Percentiles rank a stretch among this genome's conserved stretches.
Evolutionary conservation across 139 green algal genomes (phyloP).

Genomic region (Chlorella sp.): DNA sequence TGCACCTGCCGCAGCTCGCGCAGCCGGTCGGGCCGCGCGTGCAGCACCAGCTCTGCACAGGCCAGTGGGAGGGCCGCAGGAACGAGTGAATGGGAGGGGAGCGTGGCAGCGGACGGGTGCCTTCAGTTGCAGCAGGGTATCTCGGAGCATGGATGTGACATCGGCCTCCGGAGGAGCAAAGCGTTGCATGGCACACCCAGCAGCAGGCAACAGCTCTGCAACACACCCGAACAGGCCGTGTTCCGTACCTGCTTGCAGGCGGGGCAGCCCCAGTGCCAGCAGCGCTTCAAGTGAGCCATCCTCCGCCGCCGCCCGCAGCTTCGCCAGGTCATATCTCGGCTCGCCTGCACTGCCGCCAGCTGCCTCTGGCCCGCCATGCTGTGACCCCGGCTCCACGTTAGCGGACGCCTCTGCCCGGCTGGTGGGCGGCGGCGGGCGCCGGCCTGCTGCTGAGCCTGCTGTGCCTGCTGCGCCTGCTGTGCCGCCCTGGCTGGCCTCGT

Average conservation of each 20-base stretch:
- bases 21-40: background rate
- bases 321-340: background rate
- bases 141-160: too few relatives aligned
- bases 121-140: too few relatives aligned
- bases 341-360: background rate
- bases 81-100: too few relatives aligned
- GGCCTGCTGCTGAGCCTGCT: background rate
- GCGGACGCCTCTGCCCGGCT: conserved; percentile 2
- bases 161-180: too few relatives aligned
- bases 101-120: too few relatives aligned
- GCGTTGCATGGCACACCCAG: too few relatives aligned
- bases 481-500: background rate
- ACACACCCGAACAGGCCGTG: too few relatives aligned
- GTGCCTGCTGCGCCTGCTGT: background rate
- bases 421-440: background rate
- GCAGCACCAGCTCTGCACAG: background rate
- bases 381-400: background rate
- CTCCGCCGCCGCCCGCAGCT: background rate
- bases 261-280: background rate
- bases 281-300: background rate
- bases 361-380: background rate
- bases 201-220: too few relatives aligned
- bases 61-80: background rate
- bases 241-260: background rate
- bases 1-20: background rate